phyloP scores from a whole-genome alignment of 345 rosid genomes.

The Salix caprea region DNA sequence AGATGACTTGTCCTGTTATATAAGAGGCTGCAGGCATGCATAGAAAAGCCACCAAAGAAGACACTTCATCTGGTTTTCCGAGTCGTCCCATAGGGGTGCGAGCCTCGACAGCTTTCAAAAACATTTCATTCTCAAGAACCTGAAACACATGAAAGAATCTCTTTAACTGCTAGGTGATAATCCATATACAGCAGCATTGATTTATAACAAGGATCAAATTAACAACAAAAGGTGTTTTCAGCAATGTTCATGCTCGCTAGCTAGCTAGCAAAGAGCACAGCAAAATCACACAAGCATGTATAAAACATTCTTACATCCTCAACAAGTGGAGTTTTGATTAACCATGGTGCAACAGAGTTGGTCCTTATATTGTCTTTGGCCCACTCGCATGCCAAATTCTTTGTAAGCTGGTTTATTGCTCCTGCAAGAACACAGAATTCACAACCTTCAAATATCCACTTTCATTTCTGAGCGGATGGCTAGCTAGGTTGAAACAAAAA shows the following conservation, averaged over 20 bases:
- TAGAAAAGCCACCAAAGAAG: slow-evolving; percentile 19
- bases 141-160: not conserved
- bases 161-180: not conserved
- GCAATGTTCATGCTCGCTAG: no score
- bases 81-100: slow-evolving; percentile 5
- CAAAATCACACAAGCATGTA: no score
- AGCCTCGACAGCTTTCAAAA: not conserved
- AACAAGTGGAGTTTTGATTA: slow-evolving; percentile 7
- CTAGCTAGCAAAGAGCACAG: no score
- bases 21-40: slow-evolving; percentile 21
- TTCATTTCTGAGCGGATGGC: not conserved
- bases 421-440: not conserved
- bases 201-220: not conserved
- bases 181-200: not conserved
- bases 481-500: not conserved
- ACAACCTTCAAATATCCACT: not conserved
- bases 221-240: not conserved
- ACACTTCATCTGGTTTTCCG: slow-evolving; percentile 11
- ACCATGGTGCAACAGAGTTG: slow-evolving; percentile 18
- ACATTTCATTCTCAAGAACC: not conserved
- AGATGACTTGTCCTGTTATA: slow-evolving; percentile 16
- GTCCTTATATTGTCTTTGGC: slow-evolving; percentile 22
- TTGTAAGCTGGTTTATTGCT: slow-evolving; percentile 17
- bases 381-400: slow-evolving; percentile 25
- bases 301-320: not conserved